Percentiles rank a stretch among this genome's conserved stretches.
Evolutionary conservation across 768 basidiomycete genomes (phyloP).

Genomic region (Trametes sanguinea): DNA sequence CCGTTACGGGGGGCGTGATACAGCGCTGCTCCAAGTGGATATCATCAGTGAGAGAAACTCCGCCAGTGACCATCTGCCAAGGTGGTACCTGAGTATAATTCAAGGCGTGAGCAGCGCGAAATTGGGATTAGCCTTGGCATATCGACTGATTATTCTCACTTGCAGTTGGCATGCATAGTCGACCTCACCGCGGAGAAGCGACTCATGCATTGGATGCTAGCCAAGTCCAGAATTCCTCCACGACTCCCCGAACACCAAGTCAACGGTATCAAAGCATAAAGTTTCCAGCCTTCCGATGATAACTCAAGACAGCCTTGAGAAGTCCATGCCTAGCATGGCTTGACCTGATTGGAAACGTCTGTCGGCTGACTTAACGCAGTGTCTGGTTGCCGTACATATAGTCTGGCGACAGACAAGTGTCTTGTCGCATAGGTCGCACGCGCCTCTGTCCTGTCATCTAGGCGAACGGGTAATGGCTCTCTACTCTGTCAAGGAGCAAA

Average conservation of each 20-base stretch:
- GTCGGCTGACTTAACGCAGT: too few relatives aligned
- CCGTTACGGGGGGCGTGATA: too few relatives aligned
- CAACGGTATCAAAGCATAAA: conserved; percentile 21
- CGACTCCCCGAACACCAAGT: conserved; percentile 5
- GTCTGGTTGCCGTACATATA: too few relatives aligned
- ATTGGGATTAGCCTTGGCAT: background rate
- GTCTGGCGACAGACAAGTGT: too few relatives aligned
- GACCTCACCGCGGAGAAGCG: conserved; percentile 3
- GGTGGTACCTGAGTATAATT: too few relatives aligned
- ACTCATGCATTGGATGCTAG: conserved; percentile 13
- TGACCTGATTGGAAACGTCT: too few relatives aligned
- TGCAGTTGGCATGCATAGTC: too few relatives aligned
- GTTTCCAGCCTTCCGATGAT: conserved; percentile 12
- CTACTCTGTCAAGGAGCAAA: conserved; percentile 6
- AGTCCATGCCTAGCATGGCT: conserved; percentile 4
- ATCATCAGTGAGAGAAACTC: background rate
- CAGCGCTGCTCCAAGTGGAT: too few relatives aligned
- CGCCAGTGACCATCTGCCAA: background rate
- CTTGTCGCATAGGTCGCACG: too few relatives aligned
- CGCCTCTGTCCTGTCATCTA: too few relatives aligned
- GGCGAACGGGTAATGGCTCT: conserved; percentile 3
- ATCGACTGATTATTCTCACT: background rate
- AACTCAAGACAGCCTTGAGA: conserved; percentile 13
- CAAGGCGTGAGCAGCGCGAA: too few relatives aligned
- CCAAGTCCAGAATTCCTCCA: background rate